A percentile compares a stretch with the other conserved stretches of the same genome.
Conservation (phyloP, 78 protist species). For the Mantamonas sphyraenae region DNA sequence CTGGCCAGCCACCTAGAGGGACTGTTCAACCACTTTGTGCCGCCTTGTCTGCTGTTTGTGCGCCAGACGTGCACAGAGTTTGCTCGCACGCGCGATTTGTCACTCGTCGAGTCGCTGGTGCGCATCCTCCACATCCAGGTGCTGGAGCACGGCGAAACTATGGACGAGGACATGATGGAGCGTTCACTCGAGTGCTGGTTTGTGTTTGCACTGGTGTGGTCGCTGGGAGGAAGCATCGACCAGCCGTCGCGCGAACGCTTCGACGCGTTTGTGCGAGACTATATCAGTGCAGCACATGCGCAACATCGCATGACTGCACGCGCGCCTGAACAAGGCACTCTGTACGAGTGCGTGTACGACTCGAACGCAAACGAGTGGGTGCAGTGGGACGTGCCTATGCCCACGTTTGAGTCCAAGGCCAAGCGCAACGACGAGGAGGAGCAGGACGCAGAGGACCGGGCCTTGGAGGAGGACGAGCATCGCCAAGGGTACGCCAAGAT, state of each 20-base stretch:
- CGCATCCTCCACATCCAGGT: too few species aligned
- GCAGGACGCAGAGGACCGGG: too few species aligned
- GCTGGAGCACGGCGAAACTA: too few species aligned
- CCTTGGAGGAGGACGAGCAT: slow-evolving; percentile 17
- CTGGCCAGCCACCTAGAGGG: background rate
- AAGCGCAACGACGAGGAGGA: too few species aligned
- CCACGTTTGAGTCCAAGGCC: slow-evolving; percentile 2
- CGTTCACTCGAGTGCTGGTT: slow-evolving; percentile 19
- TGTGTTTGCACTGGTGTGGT: slow-evolving; percentile 54
- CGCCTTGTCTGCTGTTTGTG: slow-evolving; percentile 4
- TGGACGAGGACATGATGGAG: background rate
- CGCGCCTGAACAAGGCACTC: slow-evolving; percentile 13
- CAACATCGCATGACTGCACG: too few species aligned
- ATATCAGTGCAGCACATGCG: too few species aligned
- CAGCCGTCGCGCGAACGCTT: slow-evolving; percentile 16
- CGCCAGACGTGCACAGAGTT: slow-evolving; percentile 9
- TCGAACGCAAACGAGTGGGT: background rate
- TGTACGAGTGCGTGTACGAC: slow-evolving; percentile 8
- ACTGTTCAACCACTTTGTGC: slow-evolving; percentile 21
- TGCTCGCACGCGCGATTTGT: background rate
- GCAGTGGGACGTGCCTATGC: slow-evolving; percentile 1
- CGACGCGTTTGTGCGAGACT: slow-evolving; percentile 26
- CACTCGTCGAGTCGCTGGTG: slow-evolving; percentile 3
- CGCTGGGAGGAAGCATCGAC: slow-evolving; percentile 41
- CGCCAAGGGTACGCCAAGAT: too few species aligned